These are phyloP conservation scores for Colletotrichum musae DNA, from an alignment of 2,329 filamentous ascomycete species.

Conservation along the genomic window DNA sequence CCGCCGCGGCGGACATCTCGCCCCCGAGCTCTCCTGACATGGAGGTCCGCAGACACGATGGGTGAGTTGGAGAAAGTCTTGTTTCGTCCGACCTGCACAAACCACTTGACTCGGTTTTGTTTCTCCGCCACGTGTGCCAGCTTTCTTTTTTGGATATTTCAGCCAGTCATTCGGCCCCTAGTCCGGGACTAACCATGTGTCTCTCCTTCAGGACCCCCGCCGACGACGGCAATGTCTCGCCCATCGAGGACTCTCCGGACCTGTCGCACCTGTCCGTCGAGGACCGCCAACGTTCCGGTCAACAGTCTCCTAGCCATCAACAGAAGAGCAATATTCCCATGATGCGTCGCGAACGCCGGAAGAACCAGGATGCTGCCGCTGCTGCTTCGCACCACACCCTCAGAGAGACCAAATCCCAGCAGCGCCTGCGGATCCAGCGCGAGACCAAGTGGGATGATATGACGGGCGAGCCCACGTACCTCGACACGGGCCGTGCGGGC, in stretches of 20 bases:
- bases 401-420: conserved; percentile 56
- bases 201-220: conserved; percentile 25
- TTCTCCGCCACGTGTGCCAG: conserved; percentile 36
- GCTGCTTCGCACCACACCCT: conserved; percentile 46
- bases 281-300: conserved; percentile 36
- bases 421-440: conserved; percentile 49
- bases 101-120: conserved; percentile 6
- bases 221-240: conserved; percentile 61
- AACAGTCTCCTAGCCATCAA: conserved; percentile 43
- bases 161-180: conserved; percentile 3
- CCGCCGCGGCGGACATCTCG: conserved; percentile 59
- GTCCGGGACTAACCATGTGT: conserved; percentile 41
- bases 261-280: conserved; percentile 49
- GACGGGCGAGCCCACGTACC: conserved; percentile 76
- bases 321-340: conserved; percentile 63
- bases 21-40: conserved; percentile 71
- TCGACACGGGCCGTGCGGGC: conserved; percentile 66
- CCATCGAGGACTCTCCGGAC: conserved; percentile 63
- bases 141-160: conserved; percentile 11
- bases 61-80: conserved; percentile 54
- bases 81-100: conserved; percentile 4
- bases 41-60: conserved; percentile 49
- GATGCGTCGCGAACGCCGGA: conserved; percentile 66
- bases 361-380: conserved; percentile 57
- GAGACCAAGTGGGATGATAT: conserved; percentile 75